Evolutionary conservation across 2,329 filamentous ascomycete genomes (phyloP), one percentile per base, ranked within the genome.

Genomic region (Aureobasidium sp.): DNA sequence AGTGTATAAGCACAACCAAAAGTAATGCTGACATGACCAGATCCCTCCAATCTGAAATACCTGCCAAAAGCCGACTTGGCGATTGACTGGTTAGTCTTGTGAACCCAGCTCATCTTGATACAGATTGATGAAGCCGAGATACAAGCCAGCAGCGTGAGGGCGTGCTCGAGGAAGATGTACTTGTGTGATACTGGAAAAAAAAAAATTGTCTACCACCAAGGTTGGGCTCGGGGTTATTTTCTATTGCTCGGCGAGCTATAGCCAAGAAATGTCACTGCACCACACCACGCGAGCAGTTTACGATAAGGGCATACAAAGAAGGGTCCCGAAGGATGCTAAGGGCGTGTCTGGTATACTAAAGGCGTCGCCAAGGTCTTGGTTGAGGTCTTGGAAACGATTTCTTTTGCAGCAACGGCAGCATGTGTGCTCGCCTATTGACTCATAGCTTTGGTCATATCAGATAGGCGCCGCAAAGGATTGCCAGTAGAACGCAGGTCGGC

Each of bases 1-100:
- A 13, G 47, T 61, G 61, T 48, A 39, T 48, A 44, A 10, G 5
- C 62, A 57, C 64, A 55, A 65, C 34, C 52, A 56, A 46, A 34
- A 36, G 57, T 58, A 61, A 51, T 42, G 50, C 60, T 66, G 82
- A 90, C 88, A 82, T 93, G 89, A 69, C 90, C 90, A 42, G 84
- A 91, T 67, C 89, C 89, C 65, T 95, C 90, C 44, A 96, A 84
- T 67, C 85, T 84, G 76, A 96, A 96, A 78, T 86, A 89, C 67
- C 80, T 79, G 65, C 89, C 89, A 64, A 91, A 80, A 37, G 80
- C 73, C 71, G 86, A 87, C 65, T 76, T 77, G 64, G 88, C 89
- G 67, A 91, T 81, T 64, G 77, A 80, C 52, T 64, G 66, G 62
- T 71, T 71, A 61, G 66, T 60, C 27, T 65, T 66, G 50, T 67